These are phyloP conservation scores for Scutellaria baicalensis DNA, from an alignment of 257 asterid genomes.

Conservation along the genomic window DNA sequence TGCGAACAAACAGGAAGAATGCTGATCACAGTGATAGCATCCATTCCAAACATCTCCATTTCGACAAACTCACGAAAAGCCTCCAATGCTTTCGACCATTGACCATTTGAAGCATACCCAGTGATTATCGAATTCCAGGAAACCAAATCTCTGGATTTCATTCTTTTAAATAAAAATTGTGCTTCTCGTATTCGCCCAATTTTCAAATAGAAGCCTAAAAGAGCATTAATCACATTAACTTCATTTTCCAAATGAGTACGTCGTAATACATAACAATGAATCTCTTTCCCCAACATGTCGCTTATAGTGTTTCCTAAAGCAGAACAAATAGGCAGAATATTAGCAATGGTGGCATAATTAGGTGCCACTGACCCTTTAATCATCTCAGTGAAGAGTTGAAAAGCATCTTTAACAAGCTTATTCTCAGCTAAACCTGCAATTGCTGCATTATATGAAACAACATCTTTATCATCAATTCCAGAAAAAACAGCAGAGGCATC, in stretches of 20 bases:
- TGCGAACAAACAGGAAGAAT: slow-evolving; percentile 70
- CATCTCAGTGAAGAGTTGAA: slow-evolving; percentile 48
- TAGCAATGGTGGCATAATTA: slow-evolving; percentile 68
- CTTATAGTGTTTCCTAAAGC: slow-evolving; percentile 26
- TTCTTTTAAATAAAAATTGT: slow-evolving; percentile 36
- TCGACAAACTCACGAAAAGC: slow-evolving; percentile 34
- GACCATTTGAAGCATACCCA: slow-evolving; percentile 53
- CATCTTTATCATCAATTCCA: slow-evolving; percentile 64
- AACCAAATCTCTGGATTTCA: slow-evolving; percentile 53
- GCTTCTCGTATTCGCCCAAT: slow-evolving; percentile 43
- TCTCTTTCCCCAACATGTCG: slow-evolving; percentile 42
- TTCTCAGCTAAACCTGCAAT: slow-evolving; percentile 74
- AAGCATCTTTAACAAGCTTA: slow-evolving; percentile 39
- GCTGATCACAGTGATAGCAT: slow-evolving; percentile 55
- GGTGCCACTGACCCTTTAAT: slow-evolving; percentile 36
- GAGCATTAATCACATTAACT: slow-evolving; percentile 48
- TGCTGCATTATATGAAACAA: slow-evolving; percentile 71
- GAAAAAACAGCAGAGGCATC: slow-evolving; percentile 53
- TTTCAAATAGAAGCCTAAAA: slow-evolving; percentile 64
- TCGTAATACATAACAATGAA: slow-evolving; percentile 57
- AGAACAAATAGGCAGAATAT: slow-evolving; percentile 52
- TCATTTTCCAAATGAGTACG: slow-evolving; percentile 44
- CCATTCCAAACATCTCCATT: slow-evolving; percentile 30
- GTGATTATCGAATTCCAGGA: slow-evolving; percentile 80
- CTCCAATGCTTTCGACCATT: slow-evolving; percentile 50